phyloP scores from a whole-genome alignment of 352 stramenopile species.

The Pythium myriotylum region DNA sequence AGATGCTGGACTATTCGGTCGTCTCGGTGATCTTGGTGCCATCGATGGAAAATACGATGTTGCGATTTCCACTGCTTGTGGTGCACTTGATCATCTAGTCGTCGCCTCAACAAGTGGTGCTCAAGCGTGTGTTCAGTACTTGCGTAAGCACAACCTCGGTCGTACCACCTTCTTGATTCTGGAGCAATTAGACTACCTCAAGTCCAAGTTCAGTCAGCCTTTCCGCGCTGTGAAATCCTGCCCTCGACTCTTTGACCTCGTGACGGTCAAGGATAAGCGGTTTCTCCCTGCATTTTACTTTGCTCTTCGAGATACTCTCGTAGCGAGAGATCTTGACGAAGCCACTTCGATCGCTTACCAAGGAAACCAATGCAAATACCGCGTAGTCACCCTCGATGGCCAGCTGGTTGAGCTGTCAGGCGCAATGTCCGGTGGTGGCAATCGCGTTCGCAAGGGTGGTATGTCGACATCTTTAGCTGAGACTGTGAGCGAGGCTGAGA shows the following conservation, averaged over 20 bases:
- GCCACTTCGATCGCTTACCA: constrained; percentile 89
- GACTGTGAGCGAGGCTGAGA: constrained; percentile 62
- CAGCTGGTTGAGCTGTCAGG: constrained; percentile 98
- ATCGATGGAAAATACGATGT: constrained; percentile 98
- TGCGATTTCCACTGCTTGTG: constrained; percentile 97
- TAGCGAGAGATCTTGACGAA: constrained; percentile 95
- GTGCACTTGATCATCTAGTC: constrained; percentile 96
- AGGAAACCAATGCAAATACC: constrained; percentile 92
- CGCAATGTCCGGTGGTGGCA: constrained; percentile 99
- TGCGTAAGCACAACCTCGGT: constrained; percentile 95
- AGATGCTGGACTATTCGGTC: constrained; percentile 93
- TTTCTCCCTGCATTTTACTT: constrained; percentile 96
- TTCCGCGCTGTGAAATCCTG: constrained; percentile 56
- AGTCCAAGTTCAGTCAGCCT: constrained; percentile 65
- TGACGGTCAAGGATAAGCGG: constrained; percentile 86
- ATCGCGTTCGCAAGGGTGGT: constrained; percentile 89
- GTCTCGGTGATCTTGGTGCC: constrained; percentile 96
- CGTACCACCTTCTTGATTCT: constrained; percentile 98
- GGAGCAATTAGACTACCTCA: constrained; percentile 94
- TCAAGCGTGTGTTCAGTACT: constrained; percentile 95
- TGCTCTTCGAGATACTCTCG: constrained; percentile 96
- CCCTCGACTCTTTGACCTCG: constrained; percentile 88
- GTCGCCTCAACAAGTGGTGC: constrained; percentile 96
- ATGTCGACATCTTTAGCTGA: constrained; percentile 86
- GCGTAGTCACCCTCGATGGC: constrained; percentile 97